A percentile compares a stretch with the other conserved stretches of the same genome.
Conservation (phyloP, 2,329 filamentous ascomycete species). For the Penicillium sp. region DNA sequence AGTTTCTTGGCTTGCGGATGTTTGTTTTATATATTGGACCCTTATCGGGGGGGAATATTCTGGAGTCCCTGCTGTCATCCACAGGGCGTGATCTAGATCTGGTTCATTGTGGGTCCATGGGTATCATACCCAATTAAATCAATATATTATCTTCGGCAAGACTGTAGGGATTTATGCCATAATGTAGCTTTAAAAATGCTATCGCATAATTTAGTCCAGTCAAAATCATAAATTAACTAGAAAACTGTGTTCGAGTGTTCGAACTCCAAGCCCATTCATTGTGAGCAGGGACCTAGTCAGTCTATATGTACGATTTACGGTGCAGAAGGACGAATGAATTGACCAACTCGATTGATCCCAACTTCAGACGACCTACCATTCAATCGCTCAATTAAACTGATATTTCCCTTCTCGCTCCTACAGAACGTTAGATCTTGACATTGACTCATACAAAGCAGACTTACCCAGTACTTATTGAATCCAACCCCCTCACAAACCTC, state of each 20-base stretch:
- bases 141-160: neutral
- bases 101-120: neutral
- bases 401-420: constrained; percentile 24
- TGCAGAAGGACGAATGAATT: neutral
- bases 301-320: neutral
- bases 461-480: constrained; percentile 46
- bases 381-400: constrained; percentile 10
- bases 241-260: neutral
- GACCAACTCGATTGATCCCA: neutral
- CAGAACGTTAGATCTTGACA: constrained; percentile 33
- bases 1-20: neutral
- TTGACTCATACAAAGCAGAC: constrained; percentile 1
- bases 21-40: neutral
- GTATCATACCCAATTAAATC: neutral
- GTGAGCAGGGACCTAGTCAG: neutral
- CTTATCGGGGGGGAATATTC: neutral
- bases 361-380: neutral
- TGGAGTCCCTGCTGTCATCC: neutral
- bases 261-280: neutral
- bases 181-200: neutral
- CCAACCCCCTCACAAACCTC: constrained; percentile 51
- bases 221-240: neutral
- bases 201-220: neutral
- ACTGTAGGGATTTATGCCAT: neutral
- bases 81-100: neutral